phyloP scores from a whole-genome alignment of 495 filamentous ascomycete genomes.

The Trichoderma virens region DNA sequence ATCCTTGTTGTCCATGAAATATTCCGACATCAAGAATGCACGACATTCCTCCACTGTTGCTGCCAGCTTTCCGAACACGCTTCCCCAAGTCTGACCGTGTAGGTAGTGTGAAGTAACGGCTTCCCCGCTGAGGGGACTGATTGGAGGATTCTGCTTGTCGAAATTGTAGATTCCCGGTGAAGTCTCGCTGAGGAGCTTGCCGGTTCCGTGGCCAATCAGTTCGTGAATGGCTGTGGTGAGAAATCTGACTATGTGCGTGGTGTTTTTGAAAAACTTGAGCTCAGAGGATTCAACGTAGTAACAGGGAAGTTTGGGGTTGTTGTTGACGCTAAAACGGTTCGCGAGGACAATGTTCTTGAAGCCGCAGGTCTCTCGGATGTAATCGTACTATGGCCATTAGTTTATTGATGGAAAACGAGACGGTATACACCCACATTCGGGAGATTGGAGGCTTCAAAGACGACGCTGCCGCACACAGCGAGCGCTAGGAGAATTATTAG shows the following conservation, averaged over 20 bases:
- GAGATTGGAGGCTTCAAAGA: conserved; percentile 10
- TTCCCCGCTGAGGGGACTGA: conserved; percentile 57
- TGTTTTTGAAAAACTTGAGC: background rate
- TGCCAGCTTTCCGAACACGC: conserved; percentile 65
- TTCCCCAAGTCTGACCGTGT: conserved; percentile 71
- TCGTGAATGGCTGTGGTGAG: conserved; percentile 50
- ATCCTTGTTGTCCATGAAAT: conserved; percentile 14
- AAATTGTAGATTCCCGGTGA: conserved; percentile 64
- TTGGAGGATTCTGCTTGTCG: conserved; percentile 54
- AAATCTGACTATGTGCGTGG: background rate
- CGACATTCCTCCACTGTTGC: conserved; percentile 54
- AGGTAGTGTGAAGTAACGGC: conserved; percentile 65
- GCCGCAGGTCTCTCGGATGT: conserved; percentile 61
- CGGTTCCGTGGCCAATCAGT: conserved; percentile 74
- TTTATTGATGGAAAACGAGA: background rate
- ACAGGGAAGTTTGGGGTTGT: background rate
- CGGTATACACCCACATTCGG: conserved; percentile 10
- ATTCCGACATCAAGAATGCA: conserved; percentile 26
- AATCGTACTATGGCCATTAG: conserved; percentile 46
- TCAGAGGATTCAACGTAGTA: conserved; percentile 6
- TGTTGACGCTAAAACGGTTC: conserved; percentile 19
- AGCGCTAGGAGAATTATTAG: conserved; percentile 8
- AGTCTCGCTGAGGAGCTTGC: conserved; percentile 72
- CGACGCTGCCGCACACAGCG: conserved; percentile 10
- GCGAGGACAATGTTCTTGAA: conserved; percentile 73